phyloP scores from a whole-genome alignment of 2,329 filamentous ascomycete genomes.

The Alternaria conjuncta region DNA sequence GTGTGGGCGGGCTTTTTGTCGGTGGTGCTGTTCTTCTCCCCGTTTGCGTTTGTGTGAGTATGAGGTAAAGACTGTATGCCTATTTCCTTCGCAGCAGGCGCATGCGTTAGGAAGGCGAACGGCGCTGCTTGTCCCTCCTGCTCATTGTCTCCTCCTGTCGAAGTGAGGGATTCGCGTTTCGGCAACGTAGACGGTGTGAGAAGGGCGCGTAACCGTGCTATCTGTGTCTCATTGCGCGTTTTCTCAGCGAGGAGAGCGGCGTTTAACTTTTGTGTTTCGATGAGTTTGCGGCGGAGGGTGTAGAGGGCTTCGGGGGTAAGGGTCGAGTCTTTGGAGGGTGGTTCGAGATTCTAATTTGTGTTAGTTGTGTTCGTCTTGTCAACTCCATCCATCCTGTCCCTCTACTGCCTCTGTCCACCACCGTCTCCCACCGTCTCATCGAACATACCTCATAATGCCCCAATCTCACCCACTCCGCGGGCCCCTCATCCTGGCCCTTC shows the following conservation, averaged over 20 bases:
- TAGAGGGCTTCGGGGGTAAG: slow-evolving; percentile 73
- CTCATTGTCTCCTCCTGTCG: slow-evolving; percentile 11
- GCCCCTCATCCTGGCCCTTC: slow-evolving; percentile 55
- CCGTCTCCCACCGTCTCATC: neutral
- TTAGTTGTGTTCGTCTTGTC: neutral
- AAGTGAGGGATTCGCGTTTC: slow-evolving; percentile 29
- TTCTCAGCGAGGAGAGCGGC: slow-evolving; percentile 72
- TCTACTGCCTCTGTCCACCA: neutral
- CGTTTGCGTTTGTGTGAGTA: slow-evolving; percentile 13
- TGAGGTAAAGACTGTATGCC: slow-evolving; percentile 49
- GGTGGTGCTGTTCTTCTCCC: neutral
- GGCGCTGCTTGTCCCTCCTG: slow-evolving; percentile 23
- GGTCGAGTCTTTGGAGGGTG: slow-evolving; percentile 36
- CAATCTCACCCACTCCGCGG: slow-evolving; percentile 78
- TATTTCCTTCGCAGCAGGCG: slow-evolving; percentile 54
- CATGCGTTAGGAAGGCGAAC: slow-evolving; percentile 64
- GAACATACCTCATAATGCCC: slow-evolving; percentile 77
- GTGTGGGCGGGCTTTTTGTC: slow-evolving; percentile 52
- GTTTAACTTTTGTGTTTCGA: slow-evolving; percentile 80
- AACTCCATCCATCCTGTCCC: neutral
- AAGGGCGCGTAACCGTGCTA: slow-evolving; percentile 68
- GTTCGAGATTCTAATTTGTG: slow-evolving; percentile 31
- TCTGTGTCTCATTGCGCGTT: slow-evolving; percentile 73
- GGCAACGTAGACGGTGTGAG: slow-evolving; percentile 40
- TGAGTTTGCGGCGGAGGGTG: slow-evolving; percentile 73